A percentile compares a stretch with the other conserved stretches of the same genome.
Conservation (phyloP, 805 yeast genomes). For the Pichia occidentalis region DNA sequence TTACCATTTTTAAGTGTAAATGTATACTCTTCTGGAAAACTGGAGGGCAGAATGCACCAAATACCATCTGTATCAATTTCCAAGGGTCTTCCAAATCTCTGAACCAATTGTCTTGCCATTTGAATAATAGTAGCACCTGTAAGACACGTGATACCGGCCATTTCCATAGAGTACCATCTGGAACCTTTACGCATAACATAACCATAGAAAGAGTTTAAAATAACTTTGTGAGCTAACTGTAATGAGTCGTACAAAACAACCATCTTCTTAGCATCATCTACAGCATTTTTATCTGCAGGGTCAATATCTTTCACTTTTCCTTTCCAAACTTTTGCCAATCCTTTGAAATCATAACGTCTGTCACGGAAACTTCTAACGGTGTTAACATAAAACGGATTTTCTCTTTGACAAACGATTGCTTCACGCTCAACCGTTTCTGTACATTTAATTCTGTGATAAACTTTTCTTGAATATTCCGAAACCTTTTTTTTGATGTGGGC, state of each 20-base stretch:
- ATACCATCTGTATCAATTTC: constrained; percentile 99
- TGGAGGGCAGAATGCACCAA: constrained; percentile 94
- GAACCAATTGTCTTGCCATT: constrained; percentile 89
- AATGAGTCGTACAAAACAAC: constrained; percentile 88
- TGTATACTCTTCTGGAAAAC: constrained; percentile 85
- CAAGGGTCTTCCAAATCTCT: constrained; percentile 87
- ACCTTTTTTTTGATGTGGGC: constrained; percentile 66
- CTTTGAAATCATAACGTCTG: constrained; percentile 92
- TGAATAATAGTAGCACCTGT: constrained; percentile 98
- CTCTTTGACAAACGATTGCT: constrained; percentile 94
- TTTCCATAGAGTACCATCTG: constrained; percentile 98
- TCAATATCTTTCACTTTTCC: constrained; percentile 58
- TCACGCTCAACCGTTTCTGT: constrained; percentile 84
- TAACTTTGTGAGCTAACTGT: constrained; percentile 95
- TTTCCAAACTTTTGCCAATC: constrained; percentile 90
- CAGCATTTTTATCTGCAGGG: constrained; percentile 48
- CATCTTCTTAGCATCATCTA: constrained; percentile 92
- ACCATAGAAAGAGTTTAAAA: constrained; percentile 93
- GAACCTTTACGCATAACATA: constrained; percentile 99
- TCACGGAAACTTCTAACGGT: constrained; percentile 94
- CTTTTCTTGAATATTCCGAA: constrained; percentile 78
- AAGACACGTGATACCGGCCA: constrained; percentile 98
- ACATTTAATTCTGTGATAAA: constrained; percentile 72
- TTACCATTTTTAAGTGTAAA: constrained; percentile 74
- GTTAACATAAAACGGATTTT: constrained; percentile 92